Conservation (phyloP, 306 rosid species). For the Corylus heterophylla region DNA sequence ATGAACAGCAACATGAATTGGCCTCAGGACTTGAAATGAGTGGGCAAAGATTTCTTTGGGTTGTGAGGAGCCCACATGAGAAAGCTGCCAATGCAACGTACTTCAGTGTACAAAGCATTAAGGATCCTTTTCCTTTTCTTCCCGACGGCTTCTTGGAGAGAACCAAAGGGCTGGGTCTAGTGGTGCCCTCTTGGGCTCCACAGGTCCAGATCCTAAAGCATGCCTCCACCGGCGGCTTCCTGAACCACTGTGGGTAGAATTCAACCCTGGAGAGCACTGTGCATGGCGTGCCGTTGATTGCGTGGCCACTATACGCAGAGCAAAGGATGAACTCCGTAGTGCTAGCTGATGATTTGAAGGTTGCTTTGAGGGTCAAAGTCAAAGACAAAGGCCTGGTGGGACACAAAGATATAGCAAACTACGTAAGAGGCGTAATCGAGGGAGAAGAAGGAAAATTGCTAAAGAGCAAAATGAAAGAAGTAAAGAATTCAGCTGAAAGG, state of each 20-base stretch:
- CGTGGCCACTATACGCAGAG: slow-evolving; percentile 36
- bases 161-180: slow-evolving; percentile 25
- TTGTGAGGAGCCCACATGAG: slow-evolving; percentile 20
- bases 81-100: slow-evolving; percentile 13
- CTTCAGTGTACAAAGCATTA: background rate
- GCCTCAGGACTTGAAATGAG: slow-evolving; percentile 31
- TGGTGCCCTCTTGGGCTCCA: slow-evolving; percentile 29
- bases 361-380: slow-evolving; percentile 24
- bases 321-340: slow-evolving; percentile 22
- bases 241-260: slow-evolving; percentile 38
- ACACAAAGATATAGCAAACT: slow-evolving; percentile 1
- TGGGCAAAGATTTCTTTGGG: slow-evolving; percentile 29
- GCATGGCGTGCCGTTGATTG: slow-evolving; percentile 20
- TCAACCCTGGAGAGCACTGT: slow-evolving; percentile 28
- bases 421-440: slow-evolving; percentile 19
- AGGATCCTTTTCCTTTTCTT: slow-evolving; percentile 12
- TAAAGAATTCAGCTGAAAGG: slow-evolving; percentile 12
- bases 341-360: slow-evolving; percentile 14
- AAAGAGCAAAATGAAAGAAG: slow-evolving; percentile 9
- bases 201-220: slow-evolving; percentile 16
- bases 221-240: slow-evolving; percentile 17
- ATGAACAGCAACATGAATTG: slow-evolving; percentile 19
- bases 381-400: slow-evolving; percentile 24
- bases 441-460: slow-evolving; percentile 28
- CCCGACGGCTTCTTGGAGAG: slow-evolving; percentile 29